Evolutionary conservation across 306 rosid genomes (phyloP), one percentile per base, ranked within the genome.

Genomic region (Trichosanthes cucumerina): DNA sequence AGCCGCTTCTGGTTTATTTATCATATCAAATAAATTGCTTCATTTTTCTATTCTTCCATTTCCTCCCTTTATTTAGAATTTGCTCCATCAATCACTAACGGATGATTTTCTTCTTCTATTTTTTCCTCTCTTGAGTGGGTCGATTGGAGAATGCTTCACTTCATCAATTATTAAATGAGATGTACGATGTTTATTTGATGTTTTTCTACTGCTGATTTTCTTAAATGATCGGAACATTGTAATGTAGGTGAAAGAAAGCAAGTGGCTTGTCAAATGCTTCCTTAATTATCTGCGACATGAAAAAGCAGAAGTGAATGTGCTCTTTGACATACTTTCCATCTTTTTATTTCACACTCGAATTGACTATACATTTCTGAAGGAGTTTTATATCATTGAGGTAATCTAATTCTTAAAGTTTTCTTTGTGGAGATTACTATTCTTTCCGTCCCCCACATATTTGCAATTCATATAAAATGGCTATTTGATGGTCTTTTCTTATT

Each of bases 211-310:
- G 68, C 28, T 75, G 59, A 46, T 81, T 65, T 65, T 59, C 28
- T 26, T 69, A 69, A 34, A 36, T 66, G 78, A 54, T 64, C 63
- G 78, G 52, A 58, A 65, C 46, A 78, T 77, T 33, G 36, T 81
- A 81, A 78, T 81, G 82, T 95, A 96, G 99, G 97, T 96, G 73
- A 96, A 96, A 86, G 99, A 96, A 88, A 96, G 99, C 88, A 96
- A 96, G 83, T 96, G 99, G 98, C 93, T 93, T 79, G 96, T 96
- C 81, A 96, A 96, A 85, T 96, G 99, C 90, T 92, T 96, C 88
- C 87, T 96, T 85, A 96, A 96, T 84, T 96, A 89, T 88, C 85
- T 96, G 83, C 88, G 96, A 76, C 98, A 96, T 81, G 97, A 96
- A 75, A 91, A 91, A 83, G 84, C 85, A 1, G 99, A 96, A 96